These are phyloP conservation scores for Sugiyamaella qingdaonensis DNA, from an alignment of 805 yeast species.

Conservation along the genomic window DNA sequence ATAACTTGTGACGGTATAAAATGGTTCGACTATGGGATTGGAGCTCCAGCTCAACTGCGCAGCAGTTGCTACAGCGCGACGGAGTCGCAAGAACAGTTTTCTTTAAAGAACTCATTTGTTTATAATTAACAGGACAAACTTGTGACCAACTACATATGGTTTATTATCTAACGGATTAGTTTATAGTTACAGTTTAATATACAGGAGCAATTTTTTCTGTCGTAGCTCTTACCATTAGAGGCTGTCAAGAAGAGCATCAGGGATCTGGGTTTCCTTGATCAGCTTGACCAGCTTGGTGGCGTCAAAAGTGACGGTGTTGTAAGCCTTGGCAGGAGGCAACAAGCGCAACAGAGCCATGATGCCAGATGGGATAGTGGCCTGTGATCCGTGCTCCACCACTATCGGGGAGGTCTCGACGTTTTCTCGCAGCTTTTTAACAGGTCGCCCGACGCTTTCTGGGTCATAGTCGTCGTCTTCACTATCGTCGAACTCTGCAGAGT, in stretches of 20 bases:
- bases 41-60: too few relatives aligned
- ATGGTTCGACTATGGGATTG: too few relatives aligned
- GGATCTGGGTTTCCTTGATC: constrained; percentile 17
- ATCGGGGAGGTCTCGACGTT: not conserved
- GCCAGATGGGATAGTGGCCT: constrained; percentile 24
- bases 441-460: constrained; percentile 5
- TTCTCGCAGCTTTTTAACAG: constrained; percentile 9
- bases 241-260: constrained; percentile 3
- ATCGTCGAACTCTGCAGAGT: constrained; percentile 6
- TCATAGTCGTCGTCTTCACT: constrained; percentile 4
- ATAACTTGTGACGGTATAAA: too few relatives aligned
- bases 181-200: too few relatives aligned
- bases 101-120: too few relatives aligned
- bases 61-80: too few relatives aligned
- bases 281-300: constrained; percentile 46
- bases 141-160: too few relatives aligned
- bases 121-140: too few relatives aligned
- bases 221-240: not conserved
- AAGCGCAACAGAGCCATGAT: constrained; percentile 49
- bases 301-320: constrained; percentile 53
- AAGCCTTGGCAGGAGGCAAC: constrained; percentile 58
- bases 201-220: too few relatives aligned
- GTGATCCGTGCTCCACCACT: constrained; percentile 22
- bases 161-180: too few relatives aligned
- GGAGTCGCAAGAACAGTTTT: too few relatives aligned